Conservation (phyloP, 768 basidiomycete genomes). For the Zangia roseola region DNA sequence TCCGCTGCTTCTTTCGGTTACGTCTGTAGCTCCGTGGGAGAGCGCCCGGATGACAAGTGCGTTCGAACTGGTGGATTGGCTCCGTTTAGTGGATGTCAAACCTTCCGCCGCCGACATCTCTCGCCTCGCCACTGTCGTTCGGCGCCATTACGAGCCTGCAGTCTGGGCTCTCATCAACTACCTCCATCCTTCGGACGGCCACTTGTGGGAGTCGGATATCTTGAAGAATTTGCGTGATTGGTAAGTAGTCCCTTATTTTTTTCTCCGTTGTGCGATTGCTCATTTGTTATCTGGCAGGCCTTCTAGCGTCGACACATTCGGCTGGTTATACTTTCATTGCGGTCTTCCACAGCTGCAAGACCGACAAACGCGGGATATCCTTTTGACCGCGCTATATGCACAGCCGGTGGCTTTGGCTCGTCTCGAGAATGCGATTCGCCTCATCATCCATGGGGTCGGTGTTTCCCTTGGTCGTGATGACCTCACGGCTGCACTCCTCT, state of each 20-base stretch:
- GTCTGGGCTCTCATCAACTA: slow-evolving; percentile 43
- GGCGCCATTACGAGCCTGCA: slow-evolving; percentile 41
- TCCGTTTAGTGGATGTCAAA: slow-evolving; percentile 46
- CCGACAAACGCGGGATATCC: slow-evolving; percentile 25
- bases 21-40: slow-evolving; percentile 38
- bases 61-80: slow-evolving; percentile 62
- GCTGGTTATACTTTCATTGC: slow-evolving; percentile 43
- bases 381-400: slow-evolving; percentile 36
- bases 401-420: slow-evolving; percentile 23
- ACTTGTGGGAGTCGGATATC: slow-evolving; percentile 41
- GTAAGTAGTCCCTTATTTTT: slow-evolving; percentile 23
- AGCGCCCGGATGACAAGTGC: slow-evolving; percentile 39
- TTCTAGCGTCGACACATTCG: slow-evolving; percentile 34
- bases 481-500: slow-evolving; percentile 33
- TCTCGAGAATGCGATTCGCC: slow-evolving; percentile 37
- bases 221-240: slow-evolving; percentile 11
- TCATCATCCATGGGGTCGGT: slow-evolving; percentile 38
- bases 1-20: not conserved
- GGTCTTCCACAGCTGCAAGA: slow-evolving; percentile 21
- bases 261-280: not conserved
- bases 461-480: slow-evolving; percentile 18
- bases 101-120: slow-evolving; percentile 38
- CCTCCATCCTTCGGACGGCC: slow-evolving; percentile 41
- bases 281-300: slow-evolving; percentile 6
- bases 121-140: slow-evolving; percentile 40